Percentiles rank a stretch among this genome's conserved stretches.
Evolutionary conservation across 2,329 filamentous ascomycete species (phyloP).

Genomic region (Apiospora kogelbergensis): DNA sequence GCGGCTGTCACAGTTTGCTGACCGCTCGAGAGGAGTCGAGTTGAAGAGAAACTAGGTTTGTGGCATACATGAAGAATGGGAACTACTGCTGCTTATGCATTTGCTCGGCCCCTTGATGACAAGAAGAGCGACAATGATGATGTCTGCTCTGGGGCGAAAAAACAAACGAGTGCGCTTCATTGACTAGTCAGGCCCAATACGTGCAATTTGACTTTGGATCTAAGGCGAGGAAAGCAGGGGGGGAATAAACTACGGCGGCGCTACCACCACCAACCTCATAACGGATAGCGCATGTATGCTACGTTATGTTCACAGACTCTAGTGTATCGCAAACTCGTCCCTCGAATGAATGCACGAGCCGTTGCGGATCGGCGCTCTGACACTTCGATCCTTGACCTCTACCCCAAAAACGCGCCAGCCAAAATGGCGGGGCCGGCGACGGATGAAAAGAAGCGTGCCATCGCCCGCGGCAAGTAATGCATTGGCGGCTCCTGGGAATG

Average conservation of each 20-base stretch:
- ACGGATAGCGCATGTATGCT: neutral
- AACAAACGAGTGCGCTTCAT: neutral
- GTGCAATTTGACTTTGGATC: neutral
- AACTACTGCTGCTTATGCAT: neutral
- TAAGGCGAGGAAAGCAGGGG: neutral
- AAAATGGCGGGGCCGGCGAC: constrained; percentile 4
- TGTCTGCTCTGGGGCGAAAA: neutral
- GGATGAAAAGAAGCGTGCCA: neutral
- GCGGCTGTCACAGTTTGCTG: neutral
- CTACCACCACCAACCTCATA: neutral
- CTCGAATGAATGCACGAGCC: neutral
- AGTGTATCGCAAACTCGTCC: neutral
- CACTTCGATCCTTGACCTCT: neutral
- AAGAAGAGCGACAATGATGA: neutral
- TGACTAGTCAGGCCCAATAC: neutral
- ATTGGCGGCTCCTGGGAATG: neutral
- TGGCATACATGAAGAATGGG: neutral
- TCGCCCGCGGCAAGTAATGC: neutral
- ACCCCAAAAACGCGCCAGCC: neutral
- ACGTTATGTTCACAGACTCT: no score
- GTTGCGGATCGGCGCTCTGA: constrained; percentile 1
- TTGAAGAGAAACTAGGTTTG: neutral
- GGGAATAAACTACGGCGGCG: neutral
- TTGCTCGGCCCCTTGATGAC: neutral
- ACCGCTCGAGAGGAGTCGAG: neutral